Evolutionary conservation across 306 rosid genomes (phyloP), one percentile per base, ranked within the genome.

Genomic region (Adenanthera pavonina): DNA sequence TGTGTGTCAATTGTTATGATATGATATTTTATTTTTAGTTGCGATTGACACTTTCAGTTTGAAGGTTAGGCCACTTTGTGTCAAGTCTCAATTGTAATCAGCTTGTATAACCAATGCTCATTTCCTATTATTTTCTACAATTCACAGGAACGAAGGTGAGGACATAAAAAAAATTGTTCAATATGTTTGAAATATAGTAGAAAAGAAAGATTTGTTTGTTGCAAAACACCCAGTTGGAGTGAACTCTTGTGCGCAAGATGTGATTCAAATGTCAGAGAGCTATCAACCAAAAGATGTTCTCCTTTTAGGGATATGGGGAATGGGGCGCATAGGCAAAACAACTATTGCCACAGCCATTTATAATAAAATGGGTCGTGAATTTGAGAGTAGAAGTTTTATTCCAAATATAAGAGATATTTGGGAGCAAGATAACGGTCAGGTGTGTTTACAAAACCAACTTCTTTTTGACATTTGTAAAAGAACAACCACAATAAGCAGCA

Each of bases 191-290:
- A 20, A 56, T 56, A 56, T 56, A n/a, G 7, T 56, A 10, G 61
- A 56, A 33, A 56, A n/a, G 11, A 56, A n/a, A n/a, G 61, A 14
- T 46, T 4, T 35, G 10, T 36, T 40, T 62, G 44, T 34, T 0
- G 10, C 74, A 2, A 43, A 70, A 0, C 51, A 70, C 71, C 83
- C 83, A 0, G 83, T 78, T 14, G 86, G 86, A 36, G 47, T 83
- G 40, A 54, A 83, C 43, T 12, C 72, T 74, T 72, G 72, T 9
- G 48, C 53, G 11, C 56, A 36, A 36, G 67, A 54, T 19, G 49
- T 83, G 41, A 79, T 78, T 44, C 14, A 16, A 11, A 8, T 19
- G 2, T 12, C 66, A 3, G 7, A 65, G 9, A 14, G 8, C 14
- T 3, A 70, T 17, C 2, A 1, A 12, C 2, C 79, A 49, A 5